Conservation (phyloP, 2,329 filamentous ascomycete genomes). For the Teratosphaeria viscida region DNA sequence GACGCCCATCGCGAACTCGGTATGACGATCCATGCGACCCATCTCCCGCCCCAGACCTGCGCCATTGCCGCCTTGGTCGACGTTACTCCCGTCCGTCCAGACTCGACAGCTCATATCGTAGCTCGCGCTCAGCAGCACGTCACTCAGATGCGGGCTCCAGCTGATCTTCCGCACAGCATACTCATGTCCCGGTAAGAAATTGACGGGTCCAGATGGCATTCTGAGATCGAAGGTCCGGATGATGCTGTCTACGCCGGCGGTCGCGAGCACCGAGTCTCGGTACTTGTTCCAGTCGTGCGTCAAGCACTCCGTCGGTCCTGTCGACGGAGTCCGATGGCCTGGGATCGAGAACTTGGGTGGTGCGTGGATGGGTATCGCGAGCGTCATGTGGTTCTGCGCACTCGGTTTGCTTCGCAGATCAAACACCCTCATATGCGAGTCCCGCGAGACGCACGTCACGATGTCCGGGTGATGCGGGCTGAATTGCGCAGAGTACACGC, state of each 20-base stretch:
- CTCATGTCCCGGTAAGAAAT: constrained; percentile 71
- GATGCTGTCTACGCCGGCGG: constrained; percentile 80
- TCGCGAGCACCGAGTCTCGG: constrained; percentile 70
- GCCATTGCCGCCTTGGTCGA: constrained; percentile 30
- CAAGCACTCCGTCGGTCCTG: constrained; percentile 67
- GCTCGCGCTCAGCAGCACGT: constrained; percentile 76
- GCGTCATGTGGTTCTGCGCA: constrained; percentile 76
- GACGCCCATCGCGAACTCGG: constrained; percentile 90
- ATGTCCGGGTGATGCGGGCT: constrained; percentile 78
- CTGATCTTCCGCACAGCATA: constrained; percentile 79
- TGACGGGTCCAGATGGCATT: constrained; percentile 62
- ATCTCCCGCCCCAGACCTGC: constrained; percentile 46
- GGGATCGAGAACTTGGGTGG: constrained; percentile 43
- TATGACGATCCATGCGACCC: constrained; percentile 83
- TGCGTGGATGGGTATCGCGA: constrained; percentile 74
- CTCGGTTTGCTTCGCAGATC: constrained; percentile 80
- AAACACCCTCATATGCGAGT: constrained; percentile 82
- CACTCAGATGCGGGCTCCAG: constrained; percentile 89
- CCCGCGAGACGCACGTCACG: constrained; percentile 77
- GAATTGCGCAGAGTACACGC: constrained; percentile 88
- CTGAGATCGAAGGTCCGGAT: constrained; percentile 73
- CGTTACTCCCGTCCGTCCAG: constrained; percentile 71
- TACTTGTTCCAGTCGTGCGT: constrained; percentile 99
- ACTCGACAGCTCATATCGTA: constrained; percentile 97
- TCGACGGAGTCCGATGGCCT: constrained; percentile 29